Evolutionary conservation across 164 flowering plant genomes (phyloP).

Genomic region (Paratinospora sagittata): DNA sequence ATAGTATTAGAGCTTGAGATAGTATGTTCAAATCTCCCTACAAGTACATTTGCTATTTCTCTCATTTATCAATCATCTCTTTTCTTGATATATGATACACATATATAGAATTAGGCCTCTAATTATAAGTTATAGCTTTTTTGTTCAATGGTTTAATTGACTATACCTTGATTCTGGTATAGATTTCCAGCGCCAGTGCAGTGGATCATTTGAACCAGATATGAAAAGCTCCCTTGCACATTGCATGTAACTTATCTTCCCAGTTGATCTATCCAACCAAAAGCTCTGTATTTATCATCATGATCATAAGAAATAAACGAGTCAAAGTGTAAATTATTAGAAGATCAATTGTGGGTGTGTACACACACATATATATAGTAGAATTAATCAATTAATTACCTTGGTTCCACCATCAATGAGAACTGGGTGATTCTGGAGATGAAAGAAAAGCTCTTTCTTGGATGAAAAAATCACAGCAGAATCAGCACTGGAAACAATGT

Average conservation of each 20-base stretch:
- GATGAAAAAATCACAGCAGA: conserved; percentile 24
- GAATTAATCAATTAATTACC: conserved; percentile 37
- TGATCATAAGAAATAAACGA: too few species aligned
- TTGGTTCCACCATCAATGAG: conserved; percentile 45
- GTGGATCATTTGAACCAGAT: conserved; percentile 30
- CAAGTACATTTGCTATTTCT: too few species aligned
- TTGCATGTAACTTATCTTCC: conserved; percentile 33
- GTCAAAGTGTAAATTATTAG: too few species aligned
- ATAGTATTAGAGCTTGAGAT: too few species aligned
- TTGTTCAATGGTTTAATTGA: too few species aligned
- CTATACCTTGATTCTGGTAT: conserved; percentile 32
- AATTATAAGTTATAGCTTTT: too few species aligned
- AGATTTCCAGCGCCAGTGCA: conserved; percentile 46
- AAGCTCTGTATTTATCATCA: conserved; percentile 23
- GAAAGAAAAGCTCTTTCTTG: conserved; percentile 39
- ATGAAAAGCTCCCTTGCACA: conserved; percentile 43
- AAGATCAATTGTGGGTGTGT: too few species aligned
- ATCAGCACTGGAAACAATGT: conserved; percentile 30
- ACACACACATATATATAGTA: neutral
- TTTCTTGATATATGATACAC: too few species aligned
- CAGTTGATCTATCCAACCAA: conserved; percentile 28
- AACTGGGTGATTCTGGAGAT: conserved; percentile 25
- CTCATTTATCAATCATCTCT: too few species aligned
- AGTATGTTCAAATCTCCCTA: too few species aligned
- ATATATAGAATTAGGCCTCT: neutral